A percentile compares a stretch with the other conserved stretches of the same genome.
phyloP scores from a whole-genome alignment of 192 early-diverging fungal genomes.

The Coemansia sp. region DNA sequence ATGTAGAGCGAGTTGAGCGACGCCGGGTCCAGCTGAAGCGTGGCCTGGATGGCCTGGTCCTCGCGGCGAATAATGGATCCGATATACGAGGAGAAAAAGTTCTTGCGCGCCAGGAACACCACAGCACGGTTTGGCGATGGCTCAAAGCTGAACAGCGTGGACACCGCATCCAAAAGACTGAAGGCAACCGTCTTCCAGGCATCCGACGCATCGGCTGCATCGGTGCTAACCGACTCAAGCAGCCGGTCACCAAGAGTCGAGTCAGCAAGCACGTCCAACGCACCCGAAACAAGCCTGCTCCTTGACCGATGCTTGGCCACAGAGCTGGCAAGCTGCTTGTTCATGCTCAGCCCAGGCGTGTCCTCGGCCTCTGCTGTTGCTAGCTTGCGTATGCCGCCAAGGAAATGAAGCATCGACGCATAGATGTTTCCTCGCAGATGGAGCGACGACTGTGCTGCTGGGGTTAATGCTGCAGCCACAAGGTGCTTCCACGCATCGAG shows the following conservation, averaged over 20 bases:
- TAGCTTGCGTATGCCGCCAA: constrained; percentile 54
- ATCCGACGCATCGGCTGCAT: constrained; percentile 79
- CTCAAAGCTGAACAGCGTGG: constrained; percentile 52
- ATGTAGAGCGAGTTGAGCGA: constrained; percentile 66
- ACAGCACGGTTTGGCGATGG: constrained; percentile 52
- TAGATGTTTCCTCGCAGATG: constrained; percentile 79
- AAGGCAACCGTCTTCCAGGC: constrained; percentile 88
- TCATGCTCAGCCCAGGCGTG: constrained; percentile 6
- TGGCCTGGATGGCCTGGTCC: constrained; percentile 56
- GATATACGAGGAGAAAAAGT: constrained; percentile 60
- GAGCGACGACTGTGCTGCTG: constrained; percentile 57
- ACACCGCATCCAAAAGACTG: constrained; percentile 70
- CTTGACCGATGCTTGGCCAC: constrained; percentile 2
- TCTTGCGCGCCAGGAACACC: constrained; percentile 49
- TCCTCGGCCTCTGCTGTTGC: constrained; percentile 28
- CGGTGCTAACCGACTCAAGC: constrained; percentile 71
- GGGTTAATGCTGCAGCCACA: constrained; percentile 60
- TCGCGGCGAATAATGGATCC: constrained; percentile 61
- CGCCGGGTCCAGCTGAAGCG: constrained; percentile 57
- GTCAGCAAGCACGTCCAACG: constrained; percentile 39
- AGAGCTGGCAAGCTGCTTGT: constrained; percentile 8
- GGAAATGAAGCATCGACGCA: constrained; percentile 67
- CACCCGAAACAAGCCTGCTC: constrained; percentile 51
- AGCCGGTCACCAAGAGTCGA: constrained; percentile 65
- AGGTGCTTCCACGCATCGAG: constrained; percentile 57